These are phyloP conservation scores for Leccinum fallax DNA, from an alignment of 1,284 basidiomycete genomes.

Conservation along the genomic window DNA sequence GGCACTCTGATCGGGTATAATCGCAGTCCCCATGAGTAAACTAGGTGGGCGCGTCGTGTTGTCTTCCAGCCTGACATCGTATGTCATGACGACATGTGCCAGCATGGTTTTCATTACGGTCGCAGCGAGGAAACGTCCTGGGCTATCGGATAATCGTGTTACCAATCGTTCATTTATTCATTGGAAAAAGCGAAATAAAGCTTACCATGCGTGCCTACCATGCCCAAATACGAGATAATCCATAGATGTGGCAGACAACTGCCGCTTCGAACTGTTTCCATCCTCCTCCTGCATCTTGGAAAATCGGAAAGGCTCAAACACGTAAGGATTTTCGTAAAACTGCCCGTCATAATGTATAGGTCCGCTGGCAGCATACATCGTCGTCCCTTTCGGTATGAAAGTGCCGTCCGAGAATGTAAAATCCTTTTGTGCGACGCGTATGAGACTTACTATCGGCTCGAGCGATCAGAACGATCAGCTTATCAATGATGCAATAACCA, in stretches of 20 bases:
- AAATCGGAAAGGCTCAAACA: slow-evolving; percentile 41
- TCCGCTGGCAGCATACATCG: slow-evolving; percentile 18
- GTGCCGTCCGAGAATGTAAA: slow-evolving; percentile 47
- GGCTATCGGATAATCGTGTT: slow-evolving; percentile 1
- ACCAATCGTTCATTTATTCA: background rate
- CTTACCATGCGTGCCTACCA: slow-evolving; percentile 23
- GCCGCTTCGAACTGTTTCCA: slow-evolving; percentile 11
- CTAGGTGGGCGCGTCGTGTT: slow-evolving; percentile 25
- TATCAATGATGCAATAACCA: too few relatives aligned
- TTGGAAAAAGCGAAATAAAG: too few relatives aligned
- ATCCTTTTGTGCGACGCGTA: slow-evolving; percentile 7
- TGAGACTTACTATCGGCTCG: slow-evolving; percentile 31
- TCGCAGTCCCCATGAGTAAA: background rate
- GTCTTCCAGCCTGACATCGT: slow-evolving; percentile 22
- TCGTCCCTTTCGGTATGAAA: slow-evolving; percentile 40
- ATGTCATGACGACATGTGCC: slow-evolving; percentile 11
- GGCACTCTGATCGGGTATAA: slow-evolving; percentile 1
- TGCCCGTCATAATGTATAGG: slow-evolving; percentile 30
- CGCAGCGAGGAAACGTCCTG: slow-evolving; percentile 17
- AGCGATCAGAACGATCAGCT: background rate
- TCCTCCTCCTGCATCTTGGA: slow-evolving; percentile 14
- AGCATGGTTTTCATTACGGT: slow-evolving; percentile 13
- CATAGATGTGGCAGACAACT: too few relatives aligned
- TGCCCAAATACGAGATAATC: slow-evolving; percentile 17
- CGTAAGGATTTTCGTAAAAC: slow-evolving; percentile 28